Conservation (phyloP, 2,329 filamentous ascomycete species). For the Teratosphaeria nubilosa region DNA sequence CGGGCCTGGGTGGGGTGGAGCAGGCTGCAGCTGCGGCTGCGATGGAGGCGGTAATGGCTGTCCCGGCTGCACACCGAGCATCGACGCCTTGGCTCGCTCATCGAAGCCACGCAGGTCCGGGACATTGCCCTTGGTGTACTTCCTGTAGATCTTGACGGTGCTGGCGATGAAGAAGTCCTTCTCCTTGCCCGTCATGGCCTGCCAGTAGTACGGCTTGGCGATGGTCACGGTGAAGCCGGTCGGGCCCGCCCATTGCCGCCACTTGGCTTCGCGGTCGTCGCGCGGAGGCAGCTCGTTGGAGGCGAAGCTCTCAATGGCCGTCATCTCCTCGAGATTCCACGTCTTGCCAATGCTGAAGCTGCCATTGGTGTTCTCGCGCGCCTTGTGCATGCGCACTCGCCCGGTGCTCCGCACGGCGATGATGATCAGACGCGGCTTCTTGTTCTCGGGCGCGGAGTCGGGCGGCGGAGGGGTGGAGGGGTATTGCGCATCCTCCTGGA, state of each 20-base stretch:
- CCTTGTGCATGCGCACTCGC: conserved; percentile 90
- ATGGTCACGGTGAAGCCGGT: conserved; percentile 81
- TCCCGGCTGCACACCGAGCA: conserved; percentile 44
- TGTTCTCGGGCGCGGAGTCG: conserved; percentile 58
- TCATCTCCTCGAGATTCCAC: conserved; percentile 89
- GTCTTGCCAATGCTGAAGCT: conserved; percentile 97
- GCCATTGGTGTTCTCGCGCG: conserved; percentile 86
- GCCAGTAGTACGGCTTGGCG: conserved; percentile 94
- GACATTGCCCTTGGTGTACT: conserved; percentile 80
- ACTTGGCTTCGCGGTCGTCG: conserved; percentile 50
- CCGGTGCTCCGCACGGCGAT: conserved; percentile 88
- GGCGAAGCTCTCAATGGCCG: conserved; percentile 68
- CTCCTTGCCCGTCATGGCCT: conserved; percentile 85
- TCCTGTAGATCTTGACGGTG: conserved; percentile 89
- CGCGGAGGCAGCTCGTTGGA: conserved; percentile 29
- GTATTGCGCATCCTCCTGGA: conserved; percentile 75
- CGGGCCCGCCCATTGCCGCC: conserved; percentile 67
- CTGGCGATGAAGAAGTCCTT: conserved; percentile 98
- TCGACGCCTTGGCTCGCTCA: conserved; percentile 62
- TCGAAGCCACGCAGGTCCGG: conserved; percentile 80
- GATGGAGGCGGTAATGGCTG: conserved; percentile 4
- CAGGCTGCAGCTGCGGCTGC: background rate
- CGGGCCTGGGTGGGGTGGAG: background rate
- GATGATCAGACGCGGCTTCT: conserved; percentile 86
- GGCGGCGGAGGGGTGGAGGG: conserved; percentile 79